A percentile compares a stretch with the other conserved stretches of the same genome.
phyloP scores from a whole-genome alignment of 768 basidiomycete species.

The Boletus vinaceobasis region DNA sequence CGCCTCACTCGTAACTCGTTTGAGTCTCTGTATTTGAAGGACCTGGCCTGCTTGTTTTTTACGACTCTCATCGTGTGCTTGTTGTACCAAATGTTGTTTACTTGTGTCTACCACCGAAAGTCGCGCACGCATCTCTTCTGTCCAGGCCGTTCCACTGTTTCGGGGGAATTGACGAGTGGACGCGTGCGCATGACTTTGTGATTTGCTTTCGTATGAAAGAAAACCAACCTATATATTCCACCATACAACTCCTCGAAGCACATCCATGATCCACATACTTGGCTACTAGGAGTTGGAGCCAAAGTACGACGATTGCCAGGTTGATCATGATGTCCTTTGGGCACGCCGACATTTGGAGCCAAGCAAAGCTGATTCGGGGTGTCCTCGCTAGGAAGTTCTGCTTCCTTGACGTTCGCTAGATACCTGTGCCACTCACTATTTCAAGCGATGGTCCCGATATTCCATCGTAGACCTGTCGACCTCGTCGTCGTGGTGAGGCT shows the following conservation, averaged over 20 bases:
- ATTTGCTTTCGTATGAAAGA: neutral
- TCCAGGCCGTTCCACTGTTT: too few relatives aligned
- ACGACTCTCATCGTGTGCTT: neutral
- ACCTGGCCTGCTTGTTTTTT: neutral
- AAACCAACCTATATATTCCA: neutral
- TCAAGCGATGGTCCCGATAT: neutral
- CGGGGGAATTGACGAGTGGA: too few relatives aligned
- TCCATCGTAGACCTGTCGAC: neutral
- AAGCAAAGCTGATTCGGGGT: neutral
- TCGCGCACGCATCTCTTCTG: too few relatives aligned
- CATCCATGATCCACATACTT: neutral
- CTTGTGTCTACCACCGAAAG: neutral
- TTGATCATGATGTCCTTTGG: too few relatives aligned
- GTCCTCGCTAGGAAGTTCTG: neutral
- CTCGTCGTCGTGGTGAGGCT: too few relatives aligned
- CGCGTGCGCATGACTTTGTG: neutral
- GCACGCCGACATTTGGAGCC: neutral
- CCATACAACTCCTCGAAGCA: too few relatives aligned
- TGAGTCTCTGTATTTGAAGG: conserved; percentile 1
- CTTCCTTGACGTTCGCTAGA: neutral
- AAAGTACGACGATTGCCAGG: neutral
- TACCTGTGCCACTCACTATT: neutral
- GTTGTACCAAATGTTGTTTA: conserved; percentile 1
- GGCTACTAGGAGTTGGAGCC: neutral
- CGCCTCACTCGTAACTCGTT: neutral